Evolutionary conservation across 2,329 filamentous ascomycete genomes (phyloP).

Genomic region (Colletotrichum eleusines): DNA sequence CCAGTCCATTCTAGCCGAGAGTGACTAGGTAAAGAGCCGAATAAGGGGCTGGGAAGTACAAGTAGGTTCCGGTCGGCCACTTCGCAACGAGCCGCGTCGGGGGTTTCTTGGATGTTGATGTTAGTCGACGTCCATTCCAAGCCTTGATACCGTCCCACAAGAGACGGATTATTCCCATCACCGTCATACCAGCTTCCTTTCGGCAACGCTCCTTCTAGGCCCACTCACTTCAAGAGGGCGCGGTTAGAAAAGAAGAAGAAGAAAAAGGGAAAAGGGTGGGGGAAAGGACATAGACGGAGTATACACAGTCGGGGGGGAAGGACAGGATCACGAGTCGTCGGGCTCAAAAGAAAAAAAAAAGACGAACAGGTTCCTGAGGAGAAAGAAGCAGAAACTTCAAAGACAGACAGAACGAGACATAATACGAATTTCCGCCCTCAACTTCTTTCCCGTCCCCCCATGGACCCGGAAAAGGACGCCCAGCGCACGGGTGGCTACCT

Average conservation of each 20-base stretch:
- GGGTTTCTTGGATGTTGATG: background rate
- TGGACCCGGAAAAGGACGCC: conserved; percentile 38
- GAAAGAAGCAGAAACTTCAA: background rate
- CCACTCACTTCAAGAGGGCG: background rate
- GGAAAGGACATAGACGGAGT: no score
- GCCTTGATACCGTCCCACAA: background rate
- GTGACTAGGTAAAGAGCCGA: background rate
- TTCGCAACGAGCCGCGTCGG: background rate
- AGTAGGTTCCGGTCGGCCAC: conserved; percentile 23
- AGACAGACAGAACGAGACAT: background rate
- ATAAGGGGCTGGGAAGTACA: conserved; percentile 13
- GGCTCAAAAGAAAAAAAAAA: background rate
- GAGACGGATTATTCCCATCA: background rate
- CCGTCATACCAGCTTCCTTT: background rate
- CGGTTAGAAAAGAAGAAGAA: background rate
- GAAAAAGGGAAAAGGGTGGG: background rate
- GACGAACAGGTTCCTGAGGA: background rate
- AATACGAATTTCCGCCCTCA: background rate
- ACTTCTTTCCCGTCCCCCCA: background rate
- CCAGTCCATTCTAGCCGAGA: background rate
- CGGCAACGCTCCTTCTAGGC: background rate
- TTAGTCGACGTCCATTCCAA: background rate
- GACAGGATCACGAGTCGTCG: background rate
- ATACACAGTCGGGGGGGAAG: background rate
- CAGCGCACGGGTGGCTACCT: conserved; percentile 11